phyloP scores from a whole-genome alignment of 495 filamentous ascomycete genomes.

The Cercophora scortea region DNA sequence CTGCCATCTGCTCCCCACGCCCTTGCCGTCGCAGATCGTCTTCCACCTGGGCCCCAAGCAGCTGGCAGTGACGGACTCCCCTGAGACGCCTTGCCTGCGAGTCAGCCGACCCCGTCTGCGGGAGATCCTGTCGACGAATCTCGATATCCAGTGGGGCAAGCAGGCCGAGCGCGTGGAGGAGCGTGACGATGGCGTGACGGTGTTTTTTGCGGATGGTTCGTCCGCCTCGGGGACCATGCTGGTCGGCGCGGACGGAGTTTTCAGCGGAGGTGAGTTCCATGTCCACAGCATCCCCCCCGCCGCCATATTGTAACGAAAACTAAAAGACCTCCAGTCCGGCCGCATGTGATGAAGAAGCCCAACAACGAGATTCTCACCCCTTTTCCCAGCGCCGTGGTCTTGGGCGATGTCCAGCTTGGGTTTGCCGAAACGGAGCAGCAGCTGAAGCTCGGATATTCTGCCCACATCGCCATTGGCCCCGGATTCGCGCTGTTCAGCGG shows the following conservation, averaged over 20 bases:
- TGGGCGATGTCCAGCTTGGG: constrained; percentile 16
- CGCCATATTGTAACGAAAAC: neutral
- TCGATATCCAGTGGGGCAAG: constrained; percentile 31
- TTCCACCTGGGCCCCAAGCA: constrained; percentile 9
- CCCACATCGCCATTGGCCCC: constrained; percentile 4
- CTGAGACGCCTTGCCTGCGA: constrained; percentile 35
- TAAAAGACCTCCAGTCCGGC: constrained; percentile 13
- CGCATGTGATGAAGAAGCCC: constrained; percentile 17
- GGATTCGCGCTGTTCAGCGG: constrained; percentile 20
- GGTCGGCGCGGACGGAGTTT: constrained; percentile 43
- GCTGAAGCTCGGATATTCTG: constrained; percentile 21
- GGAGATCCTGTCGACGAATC: constrained; percentile 18
- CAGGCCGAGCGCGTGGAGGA: constrained; percentile 17
- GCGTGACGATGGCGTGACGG: constrained; percentile 43
- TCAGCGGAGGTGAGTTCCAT: constrained; percentile 19
- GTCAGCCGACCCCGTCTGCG: constrained; percentile 32
- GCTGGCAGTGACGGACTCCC: constrained; percentile 13
- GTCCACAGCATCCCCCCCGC: neutral
- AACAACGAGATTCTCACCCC: constrained; percentile 16
- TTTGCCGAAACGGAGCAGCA: constrained; percentile 18
- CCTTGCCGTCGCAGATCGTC: constrained; percentile 39
- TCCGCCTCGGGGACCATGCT: constrained; percentile 39
- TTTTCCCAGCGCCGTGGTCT: constrained; percentile 9
- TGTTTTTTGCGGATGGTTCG: constrained; percentile 64
- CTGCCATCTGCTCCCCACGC: constrained; percentile 34